Evolutionary conservation across 345 rosid genomes (phyloP).

Genomic region (Linum lewisii): DNA sequence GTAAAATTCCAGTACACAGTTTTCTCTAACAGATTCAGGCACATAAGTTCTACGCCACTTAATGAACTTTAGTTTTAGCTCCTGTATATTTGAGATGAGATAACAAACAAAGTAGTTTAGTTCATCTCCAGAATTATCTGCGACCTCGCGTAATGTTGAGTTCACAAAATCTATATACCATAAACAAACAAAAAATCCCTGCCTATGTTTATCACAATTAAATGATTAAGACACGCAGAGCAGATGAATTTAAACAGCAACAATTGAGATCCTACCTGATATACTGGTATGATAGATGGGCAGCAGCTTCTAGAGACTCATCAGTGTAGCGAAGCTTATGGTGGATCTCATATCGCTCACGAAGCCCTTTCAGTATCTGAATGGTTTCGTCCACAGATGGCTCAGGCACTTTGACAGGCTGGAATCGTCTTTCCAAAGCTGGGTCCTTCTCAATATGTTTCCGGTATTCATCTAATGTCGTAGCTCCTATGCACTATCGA

Average conservation of each 20-base stretch:
- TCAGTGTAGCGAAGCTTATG: slow-evolving; percentile 97
- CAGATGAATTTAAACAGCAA: not conserved
- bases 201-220: not conserved
- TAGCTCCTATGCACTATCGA: slow-evolving; percentile 96
- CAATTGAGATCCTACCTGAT: slow-evolving; percentile 44
- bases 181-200: too few species aligned
- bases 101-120: too few species aligned
- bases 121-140: too few species aligned
- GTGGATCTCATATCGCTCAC: slow-evolving; percentile 96
- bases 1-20: too few species aligned
- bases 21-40: too few species aligned
- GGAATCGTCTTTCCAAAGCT: slow-evolving; percentile 94
- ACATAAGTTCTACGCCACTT: too few species aligned
- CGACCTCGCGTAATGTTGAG: too few species aligned
- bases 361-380: slow-evolving; percentile 82
- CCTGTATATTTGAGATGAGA: too few species aligned
- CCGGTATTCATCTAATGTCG: slow-evolving; percentile 93
- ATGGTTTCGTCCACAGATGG: slow-evolving; percentile 92
- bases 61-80: too few species aligned
- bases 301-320: slow-evolving; percentile 81
- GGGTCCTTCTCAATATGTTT: slow-evolving; percentile 99
- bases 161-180: too few species aligned
- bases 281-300: slow-evolving; percentile 87
- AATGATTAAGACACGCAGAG: not conserved
- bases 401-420: slow-evolving; percentile 99